These are phyloP conservation scores for Amesomyces nigricolor DNA, from an alignment of 2,329 filamentous ascomycete genomes.

Conservation along the genomic window DNA sequence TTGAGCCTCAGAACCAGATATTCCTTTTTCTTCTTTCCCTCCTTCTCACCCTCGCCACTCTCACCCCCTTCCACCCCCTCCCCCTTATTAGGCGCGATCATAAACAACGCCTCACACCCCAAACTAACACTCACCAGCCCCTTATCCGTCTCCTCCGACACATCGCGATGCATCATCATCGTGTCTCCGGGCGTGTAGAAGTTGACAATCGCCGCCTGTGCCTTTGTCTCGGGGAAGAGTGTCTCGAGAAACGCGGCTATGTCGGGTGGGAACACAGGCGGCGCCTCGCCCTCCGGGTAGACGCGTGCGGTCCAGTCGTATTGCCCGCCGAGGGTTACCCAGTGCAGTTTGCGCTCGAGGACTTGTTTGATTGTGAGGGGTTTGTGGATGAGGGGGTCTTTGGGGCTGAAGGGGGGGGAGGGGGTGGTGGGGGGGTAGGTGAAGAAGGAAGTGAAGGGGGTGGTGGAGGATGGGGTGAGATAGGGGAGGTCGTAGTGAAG, in stretches of 20 bases:
- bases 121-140: slow-evolving; percentile 81
- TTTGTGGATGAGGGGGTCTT: slow-evolving; percentile 68
- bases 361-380: slow-evolving; percentile 64
- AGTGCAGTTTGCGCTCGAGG: slow-evolving; percentile 76
- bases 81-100: slow-evolving; percentile 62
- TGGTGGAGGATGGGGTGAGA: slow-evolving; percentile 8
- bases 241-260: slow-evolving; percentile 60
- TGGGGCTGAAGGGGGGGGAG: slow-evolving; percentile 57
- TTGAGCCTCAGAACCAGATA: slow-evolving; percentile 61
- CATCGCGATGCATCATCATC: slow-evolving; percentile 87
- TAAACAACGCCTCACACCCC: slow-evolving; percentile 85
- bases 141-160: slow-evolving; percentile 75
- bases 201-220: slow-evolving; percentile 91
- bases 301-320: slow-evolving; percentile 91
- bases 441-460: slow-evolving; percentile 46
- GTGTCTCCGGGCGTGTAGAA: slow-evolving; percentile 87
- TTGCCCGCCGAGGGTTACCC: slow-evolving; percentile 91
- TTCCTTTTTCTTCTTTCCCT: slow-evolving; percentile 40
- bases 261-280: slow-evolving; percentile 70
- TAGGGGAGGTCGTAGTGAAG: slow-evolving; percentile 34
- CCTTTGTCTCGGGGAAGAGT: slow-evolving; percentile 69
- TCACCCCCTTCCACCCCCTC: slow-evolving; percentile 34
- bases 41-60: slow-evolving; percentile 24
- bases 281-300: slow-evolving; percentile 60
- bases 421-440: slow-evolving; percentile 41